Conservation (phyloP, 1,284 basidiomycete species). For the Coriolopsis trogii region DNA sequence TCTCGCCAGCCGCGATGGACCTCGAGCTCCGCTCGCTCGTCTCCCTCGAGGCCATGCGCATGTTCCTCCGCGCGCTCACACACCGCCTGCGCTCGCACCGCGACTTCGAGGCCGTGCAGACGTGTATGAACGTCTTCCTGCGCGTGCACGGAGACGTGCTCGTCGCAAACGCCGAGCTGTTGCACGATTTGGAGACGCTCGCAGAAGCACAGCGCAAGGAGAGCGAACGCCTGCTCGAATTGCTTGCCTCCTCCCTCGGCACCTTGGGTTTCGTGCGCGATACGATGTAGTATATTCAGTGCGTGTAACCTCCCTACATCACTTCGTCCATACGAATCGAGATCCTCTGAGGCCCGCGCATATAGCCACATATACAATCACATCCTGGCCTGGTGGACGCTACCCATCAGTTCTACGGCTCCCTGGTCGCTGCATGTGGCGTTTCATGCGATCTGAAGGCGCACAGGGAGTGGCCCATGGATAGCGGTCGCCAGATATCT, state of each 20-base stretch:
- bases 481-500: conserved; percentile 12
- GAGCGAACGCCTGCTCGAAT: conserved; percentile 71
- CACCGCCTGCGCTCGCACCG: conserved; percentile 76
- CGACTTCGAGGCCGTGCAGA: conserved; percentile 96
- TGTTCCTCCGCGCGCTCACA: conserved; percentile 79
- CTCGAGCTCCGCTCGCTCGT: conserved; percentile 85
- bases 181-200: conserved; percentile 56
- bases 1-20: conserved; percentile 91
- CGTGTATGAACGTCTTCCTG: conserved; percentile 85
- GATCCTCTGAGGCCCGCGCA: too few relatives aligned
- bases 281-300: conserved; percentile 40
- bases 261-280: conserved; percentile 70
- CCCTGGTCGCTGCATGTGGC: too few relatives aligned
- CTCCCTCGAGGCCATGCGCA: conserved; percentile 63
- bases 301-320: too few relatives aligned
- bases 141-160: conserved; percentile 85
- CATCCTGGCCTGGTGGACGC: too few relatives aligned
- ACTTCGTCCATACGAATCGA: too few relatives aligned
- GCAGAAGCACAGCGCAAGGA: conserved; percentile 70
- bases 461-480: conserved; percentile 1
- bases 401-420: too few relatives aligned
- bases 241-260: conserved; percentile 72
- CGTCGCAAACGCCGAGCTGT: conserved; percentile 69
- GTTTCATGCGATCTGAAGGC: too few relatives aligned
- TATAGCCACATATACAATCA: too few relatives aligned